Evolutionary conservation across 805 yeast genomes (phyloP).

Genomic region (Jamesozyma lodderae): DNA sequence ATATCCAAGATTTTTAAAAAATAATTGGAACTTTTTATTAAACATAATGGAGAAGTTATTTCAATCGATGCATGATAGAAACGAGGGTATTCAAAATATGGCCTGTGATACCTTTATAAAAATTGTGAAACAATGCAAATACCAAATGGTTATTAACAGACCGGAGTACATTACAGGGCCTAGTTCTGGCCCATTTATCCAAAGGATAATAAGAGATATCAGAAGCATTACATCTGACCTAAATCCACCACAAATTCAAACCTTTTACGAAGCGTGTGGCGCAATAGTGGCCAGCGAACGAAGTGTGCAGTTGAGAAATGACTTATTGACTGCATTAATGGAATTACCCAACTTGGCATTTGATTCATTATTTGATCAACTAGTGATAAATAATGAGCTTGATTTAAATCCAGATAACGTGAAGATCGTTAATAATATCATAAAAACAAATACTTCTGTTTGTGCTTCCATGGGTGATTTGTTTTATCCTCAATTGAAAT

Average conservation of each 20-base stretch:
- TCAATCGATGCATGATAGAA: constrained; percentile 97
- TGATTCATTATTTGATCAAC: constrained; percentile 73
- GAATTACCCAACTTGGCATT: constrained; percentile 84
- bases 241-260: constrained; percentile 90
- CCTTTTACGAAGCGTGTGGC: constrained; percentile 94
- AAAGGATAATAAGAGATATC: constrained; percentile 71
- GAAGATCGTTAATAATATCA: constrained; percentile 78
- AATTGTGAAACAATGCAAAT: constrained; percentile 85
- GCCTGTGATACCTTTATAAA: constrained; percentile 97
- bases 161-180: constrained; percentile 37
- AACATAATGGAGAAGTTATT: constrained; percentile 89
- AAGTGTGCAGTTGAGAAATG: constrained; percentile 51
- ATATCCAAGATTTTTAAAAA: constrained; percentile 90
- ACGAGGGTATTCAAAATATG: constrained; percentile 98
- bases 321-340: constrained; percentile 69
- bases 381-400: constrained; percentile 66
- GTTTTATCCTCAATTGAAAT: constrained; percentile 72
- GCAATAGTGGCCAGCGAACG: constrained; percentile 79
- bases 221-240: constrained; percentile 78
- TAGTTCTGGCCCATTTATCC: constrained; percentile 66
- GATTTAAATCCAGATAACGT: constrained; percentile 68
- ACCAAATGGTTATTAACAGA: constrained; percentile 81
- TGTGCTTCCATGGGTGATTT: constrained; percentile 88
- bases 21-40: constrained; percentile 93
- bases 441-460: constrained; percentile 88